These are phyloP conservation scores for Citrus hindsii DNA, from an alignment of 345 rosid genomes.

Conservation along the genomic window DNA sequence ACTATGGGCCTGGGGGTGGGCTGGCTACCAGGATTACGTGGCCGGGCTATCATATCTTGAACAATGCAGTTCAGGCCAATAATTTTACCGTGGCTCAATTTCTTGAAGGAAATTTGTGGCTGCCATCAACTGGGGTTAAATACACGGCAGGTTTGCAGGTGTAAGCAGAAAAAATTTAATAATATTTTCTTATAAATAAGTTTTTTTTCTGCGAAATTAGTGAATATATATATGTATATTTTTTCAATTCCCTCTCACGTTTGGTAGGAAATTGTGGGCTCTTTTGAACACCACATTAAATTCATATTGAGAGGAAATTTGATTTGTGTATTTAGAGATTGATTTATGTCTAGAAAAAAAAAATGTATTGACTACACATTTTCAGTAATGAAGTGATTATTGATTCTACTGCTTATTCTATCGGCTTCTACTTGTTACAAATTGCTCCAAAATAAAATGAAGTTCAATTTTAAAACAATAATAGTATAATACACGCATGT, in stretches of 20 bases:
- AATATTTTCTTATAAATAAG: background rate
- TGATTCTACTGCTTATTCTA: background rate
- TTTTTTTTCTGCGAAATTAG: too few relatives aligned
- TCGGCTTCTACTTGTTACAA: background rate
- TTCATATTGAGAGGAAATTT: background rate
- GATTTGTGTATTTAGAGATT: background rate
- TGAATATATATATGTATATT: background rate
- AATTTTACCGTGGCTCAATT: conserved; percentile 71
- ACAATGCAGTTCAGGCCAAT: conserved; percentile 34
- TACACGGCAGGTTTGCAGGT: conserved; percentile 33
- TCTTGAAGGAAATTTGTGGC: conserved; percentile 65
- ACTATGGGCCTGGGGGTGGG: conserved; percentile 59
- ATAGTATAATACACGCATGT: too few relatives aligned
- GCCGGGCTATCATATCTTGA: conserved; percentile 66
- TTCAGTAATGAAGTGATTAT: background rate
- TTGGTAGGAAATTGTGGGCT: background rate
- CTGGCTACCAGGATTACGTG: conserved; percentile 56
- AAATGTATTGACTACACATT: background rate
- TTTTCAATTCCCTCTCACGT: background rate
- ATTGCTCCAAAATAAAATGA: too few relatives aligned
- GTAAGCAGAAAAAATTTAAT: background rate
- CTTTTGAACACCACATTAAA: background rate
- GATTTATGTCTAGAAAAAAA: background rate
- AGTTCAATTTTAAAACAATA: too few relatives aligned
- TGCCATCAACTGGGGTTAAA: conserved; percentile 57